Percentiles rank a stretch among this genome's conserved stretches.
Conservation (phyloP, 2,329 filamentous ascomycete species). For the Alternaria ethzedia region DNA sequence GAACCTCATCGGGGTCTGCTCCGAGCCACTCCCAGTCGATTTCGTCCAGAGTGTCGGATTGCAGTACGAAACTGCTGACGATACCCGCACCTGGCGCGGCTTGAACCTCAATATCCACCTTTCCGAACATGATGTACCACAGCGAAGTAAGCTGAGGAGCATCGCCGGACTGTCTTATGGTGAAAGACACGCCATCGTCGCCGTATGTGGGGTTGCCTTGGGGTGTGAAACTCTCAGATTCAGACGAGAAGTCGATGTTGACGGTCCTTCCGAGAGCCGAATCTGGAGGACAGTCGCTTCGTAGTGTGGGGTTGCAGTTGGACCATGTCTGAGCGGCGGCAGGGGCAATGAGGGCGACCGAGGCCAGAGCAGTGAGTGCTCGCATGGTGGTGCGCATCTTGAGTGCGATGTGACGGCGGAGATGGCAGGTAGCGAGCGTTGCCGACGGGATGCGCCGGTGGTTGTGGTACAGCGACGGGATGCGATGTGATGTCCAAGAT, state of each 20-base stretch:
- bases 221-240: conserved; percentile 78
- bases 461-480: conserved; percentile 9
- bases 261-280: conserved; percentile 84
- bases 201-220: conserved; percentile 75
- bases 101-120: conserved; percentile 83
- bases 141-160: conserved; percentile 84
- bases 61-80: conserved; percentile 87
- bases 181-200: conserved; percentile 79
- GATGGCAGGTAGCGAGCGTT: conserved; percentile 6
- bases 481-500: neutral
- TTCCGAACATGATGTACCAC: conserved; percentile 99
- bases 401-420: conserved; percentile 17
- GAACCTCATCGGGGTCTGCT: conserved; percentile 75
- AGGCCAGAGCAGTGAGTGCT: conserved; percentile 48
- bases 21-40: conserved; percentile 98
- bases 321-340: conserved; percentile 61
- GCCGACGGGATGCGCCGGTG: conserved; percentile 2
- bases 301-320: conserved; percentile 62
- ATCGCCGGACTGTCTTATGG: conserved; percentile 78
- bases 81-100: conserved; percentile 88
- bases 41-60: conserved; percentile 92
- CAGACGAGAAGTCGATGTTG: conserved; percentile 79
- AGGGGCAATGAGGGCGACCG: conserved; percentile 49
- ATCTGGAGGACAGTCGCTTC: conserved; percentile 71
- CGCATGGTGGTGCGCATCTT: conserved; percentile 44